phyloP scores from a whole-genome alignment of 768 basidiomycete species.

The Tephrocybe sp. region DNA sequence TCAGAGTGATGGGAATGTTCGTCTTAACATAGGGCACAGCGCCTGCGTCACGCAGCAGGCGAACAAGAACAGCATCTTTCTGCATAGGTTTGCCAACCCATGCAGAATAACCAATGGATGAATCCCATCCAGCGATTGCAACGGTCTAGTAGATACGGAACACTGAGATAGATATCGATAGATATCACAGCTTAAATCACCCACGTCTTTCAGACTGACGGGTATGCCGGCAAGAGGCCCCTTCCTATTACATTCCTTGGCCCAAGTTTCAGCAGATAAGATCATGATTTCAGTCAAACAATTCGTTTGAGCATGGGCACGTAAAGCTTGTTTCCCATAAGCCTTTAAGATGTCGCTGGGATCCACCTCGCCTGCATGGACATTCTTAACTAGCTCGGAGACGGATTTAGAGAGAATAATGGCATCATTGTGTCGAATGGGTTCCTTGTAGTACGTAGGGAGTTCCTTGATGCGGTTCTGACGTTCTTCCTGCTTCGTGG shows the following conservation, averaged over 20 bases:
- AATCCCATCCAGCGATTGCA: slow-evolving; percentile 52
- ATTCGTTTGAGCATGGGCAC: slow-evolving; percentile 45
- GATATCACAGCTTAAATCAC: background rate
- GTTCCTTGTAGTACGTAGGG: slow-evolving; percentile 14
- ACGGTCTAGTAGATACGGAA: slow-evolving; percentile 35
- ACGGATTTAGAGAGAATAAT: slow-evolving; percentile 28
- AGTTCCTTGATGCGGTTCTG: background rate
- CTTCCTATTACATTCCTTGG: slow-evolving; percentile 23
- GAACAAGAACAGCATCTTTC: slow-evolving; percentile 48
- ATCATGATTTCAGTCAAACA: slow-evolving; percentile 57
- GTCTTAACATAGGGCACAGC: slow-evolving; percentile 69
- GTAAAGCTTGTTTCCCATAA: slow-evolving; percentile 42
- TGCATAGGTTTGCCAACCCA: slow-evolving; percentile 42
- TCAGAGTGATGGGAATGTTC: slow-evolving; percentile 56
- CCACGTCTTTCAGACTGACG: slow-evolving; percentile 47
- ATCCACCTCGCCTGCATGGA: slow-evolving; percentile 25
- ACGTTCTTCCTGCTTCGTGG: background rate
- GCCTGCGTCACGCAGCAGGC: slow-evolving; percentile 56
- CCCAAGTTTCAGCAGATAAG: slow-evolving; percentile 29
- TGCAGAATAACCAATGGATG: slow-evolving; percentile 58
- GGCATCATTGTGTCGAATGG: slow-evolving; percentile 24
- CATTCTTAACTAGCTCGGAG: slow-evolving; percentile 24
- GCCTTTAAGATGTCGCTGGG: slow-evolving; percentile 34
- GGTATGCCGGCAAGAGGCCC: slow-evolving; percentile 53
- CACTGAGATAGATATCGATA: slow-evolving; percentile 7